A percentile compares a stretch with the other conserved stretches of the same genome.
Evolutionary conservation across 257 asterid genomes (phyloP).

Genomic region (Anisodus acutangulus): DNA sequence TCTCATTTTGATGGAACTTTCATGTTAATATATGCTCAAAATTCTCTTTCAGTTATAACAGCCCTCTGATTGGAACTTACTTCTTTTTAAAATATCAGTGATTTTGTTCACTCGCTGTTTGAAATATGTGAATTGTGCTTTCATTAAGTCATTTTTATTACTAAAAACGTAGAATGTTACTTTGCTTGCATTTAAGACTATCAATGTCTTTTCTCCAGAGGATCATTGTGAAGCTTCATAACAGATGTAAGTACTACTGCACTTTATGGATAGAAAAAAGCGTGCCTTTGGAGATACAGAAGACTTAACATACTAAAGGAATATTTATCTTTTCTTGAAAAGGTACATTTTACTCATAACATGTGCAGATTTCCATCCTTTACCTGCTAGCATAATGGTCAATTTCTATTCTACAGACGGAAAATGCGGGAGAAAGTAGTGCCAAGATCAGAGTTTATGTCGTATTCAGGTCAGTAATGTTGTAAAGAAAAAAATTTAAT

Average conservation of each 20-base stretch:
- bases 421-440: no score
- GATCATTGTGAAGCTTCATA: neutral
- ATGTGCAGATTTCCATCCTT: neutral
- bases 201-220: neutral
- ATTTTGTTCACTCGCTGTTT: no score
- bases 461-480: neutral
- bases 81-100: no score
- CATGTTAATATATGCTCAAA: no score
- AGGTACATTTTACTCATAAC: no score
- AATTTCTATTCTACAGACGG: no score
- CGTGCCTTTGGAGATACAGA: neutral
- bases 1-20: no score
- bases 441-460: neutral
- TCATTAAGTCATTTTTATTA: neutral
- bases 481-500: no score
- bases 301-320: neutral
- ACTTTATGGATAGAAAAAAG: neutral
- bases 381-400: neutral
- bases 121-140: neutral
- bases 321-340: no score
- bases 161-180: neutral
- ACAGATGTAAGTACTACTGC: neutral
- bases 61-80: no score
- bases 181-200: neutral
- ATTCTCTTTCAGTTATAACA: no score